These are phyloP conservation scores for Backusella mclennaniae DNA, from an alignment of 192 early-diverging fungal species.

Conservation along the genomic window DNA sequence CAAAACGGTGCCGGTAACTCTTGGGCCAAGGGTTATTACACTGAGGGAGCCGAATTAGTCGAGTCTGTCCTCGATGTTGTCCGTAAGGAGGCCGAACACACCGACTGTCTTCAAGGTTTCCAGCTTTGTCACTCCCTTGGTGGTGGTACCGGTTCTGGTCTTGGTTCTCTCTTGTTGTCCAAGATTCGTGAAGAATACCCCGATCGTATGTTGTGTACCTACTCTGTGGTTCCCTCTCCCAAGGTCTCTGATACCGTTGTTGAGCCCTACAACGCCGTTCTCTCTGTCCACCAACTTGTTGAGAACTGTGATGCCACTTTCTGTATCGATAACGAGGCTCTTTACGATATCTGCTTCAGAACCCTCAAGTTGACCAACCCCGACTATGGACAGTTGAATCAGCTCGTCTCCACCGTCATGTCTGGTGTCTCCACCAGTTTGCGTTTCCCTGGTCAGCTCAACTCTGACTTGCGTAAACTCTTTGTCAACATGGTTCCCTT, in stretches of 20 bases:
- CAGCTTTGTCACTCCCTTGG: conserved; percentile 97
- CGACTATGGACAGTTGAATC: conserved; percentile 92
- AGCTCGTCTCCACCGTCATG: conserved; percentile 96
- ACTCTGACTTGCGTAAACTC: conserved; percentile 71
- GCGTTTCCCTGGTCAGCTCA: conserved; percentile 98
- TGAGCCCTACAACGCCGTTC: conserved; percentile 96
- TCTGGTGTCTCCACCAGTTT: conserved; percentile 94
- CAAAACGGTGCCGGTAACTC: conserved; percentile 98
- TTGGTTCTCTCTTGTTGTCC: conserved; percentile 93
- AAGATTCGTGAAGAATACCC: conserved; percentile 99
- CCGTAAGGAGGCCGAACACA: conserved; percentile 93
- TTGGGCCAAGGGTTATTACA: conserved; percentile 99
- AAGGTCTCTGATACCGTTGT: conserved; percentile 98
- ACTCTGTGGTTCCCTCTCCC: conserved; percentile 96
- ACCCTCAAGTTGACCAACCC: conserved; percentile 91
- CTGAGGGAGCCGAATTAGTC: conserved; percentile 97
- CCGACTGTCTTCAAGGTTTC: conserved; percentile 98
- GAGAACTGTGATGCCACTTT: conserved; percentile 99
- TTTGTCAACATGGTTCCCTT: conserved; percentile 69
- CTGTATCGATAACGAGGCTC: conserved; percentile 99
- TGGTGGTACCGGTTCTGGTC: conserved; percentile 96
- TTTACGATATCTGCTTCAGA: conserved; percentile 98
- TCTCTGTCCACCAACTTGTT: conserved; percentile 96
- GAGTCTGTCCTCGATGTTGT: conserved; percentile 95
- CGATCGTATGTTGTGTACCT: conserved; percentile 98